A percentile compares a stretch with the other conserved stretches of the same genome.
phyloP scores from a whole-genome alignment of 352 stramenopile genomes.

The Phytophthora parvispora region DNA sequence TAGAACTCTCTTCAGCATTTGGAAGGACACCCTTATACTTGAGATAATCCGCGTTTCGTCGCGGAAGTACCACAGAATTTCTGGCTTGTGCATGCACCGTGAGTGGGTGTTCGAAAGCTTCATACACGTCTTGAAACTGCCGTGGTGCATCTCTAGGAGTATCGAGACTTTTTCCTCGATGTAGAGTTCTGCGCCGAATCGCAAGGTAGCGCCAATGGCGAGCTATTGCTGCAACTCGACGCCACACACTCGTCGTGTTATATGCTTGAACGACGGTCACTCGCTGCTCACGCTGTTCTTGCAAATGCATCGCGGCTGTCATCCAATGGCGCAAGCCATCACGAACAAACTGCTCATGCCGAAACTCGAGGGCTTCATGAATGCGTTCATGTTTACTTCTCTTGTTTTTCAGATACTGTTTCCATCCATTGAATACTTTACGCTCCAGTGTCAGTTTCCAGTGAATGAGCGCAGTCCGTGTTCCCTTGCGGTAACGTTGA shows the following conservation, averaged over 20 bases:
- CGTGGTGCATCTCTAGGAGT: neutral
- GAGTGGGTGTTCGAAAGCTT: slow-evolving; percentile 4
- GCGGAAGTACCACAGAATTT: neutral
- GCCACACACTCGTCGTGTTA: slow-evolving; percentile 34
- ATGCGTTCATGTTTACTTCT: slow-evolving; percentile 48
- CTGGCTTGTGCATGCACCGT: neutral
- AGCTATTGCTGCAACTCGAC: slow-evolving; percentile 40
- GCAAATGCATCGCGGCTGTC: slow-evolving; percentile 45
- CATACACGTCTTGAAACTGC: slow-evolving; percentile 10
- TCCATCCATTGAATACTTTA: slow-evolving; percentile 44
- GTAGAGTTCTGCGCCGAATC: slow-evolving; percentile 15
- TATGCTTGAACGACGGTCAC: slow-evolving; percentile 28
- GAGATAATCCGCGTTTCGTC: neutral
- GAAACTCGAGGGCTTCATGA: slow-evolving; percentile 62
- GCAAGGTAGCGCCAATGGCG: slow-evolving; percentile 42
- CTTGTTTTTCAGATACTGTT: slow-evolving; percentile 41
- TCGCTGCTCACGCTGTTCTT: slow-evolving; percentile 42
- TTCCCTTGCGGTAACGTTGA: slow-evolving; percentile 33
- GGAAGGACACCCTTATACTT: neutral
- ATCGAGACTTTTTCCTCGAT: slow-evolving; percentile 2
- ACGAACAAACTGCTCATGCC: slow-evolving; percentile 51
- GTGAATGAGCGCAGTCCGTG: slow-evolving; percentile 47
- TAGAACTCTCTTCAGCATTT: neutral
- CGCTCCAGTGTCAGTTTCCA: slow-evolving; percentile 60
- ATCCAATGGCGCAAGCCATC: slow-evolving; percentile 62